These are phyloP conservation scores for Hypericum androsaemum DNA, from an alignment of 345 rosid species.

Conservation along the genomic window DNA sequence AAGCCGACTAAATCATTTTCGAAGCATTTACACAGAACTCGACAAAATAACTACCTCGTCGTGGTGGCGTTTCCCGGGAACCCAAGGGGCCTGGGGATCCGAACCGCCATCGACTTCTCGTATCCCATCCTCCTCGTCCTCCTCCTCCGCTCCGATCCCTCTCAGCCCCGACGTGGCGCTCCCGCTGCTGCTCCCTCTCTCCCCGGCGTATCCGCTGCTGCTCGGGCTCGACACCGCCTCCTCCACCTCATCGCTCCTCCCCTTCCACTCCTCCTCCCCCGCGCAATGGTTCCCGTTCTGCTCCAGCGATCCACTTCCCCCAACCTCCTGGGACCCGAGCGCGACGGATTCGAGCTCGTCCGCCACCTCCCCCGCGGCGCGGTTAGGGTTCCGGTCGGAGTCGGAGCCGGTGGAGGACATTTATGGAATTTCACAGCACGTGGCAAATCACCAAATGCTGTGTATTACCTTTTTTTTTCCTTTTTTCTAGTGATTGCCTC, in stretches of 20 bases:
- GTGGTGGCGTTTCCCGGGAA: constrained; percentile 76
- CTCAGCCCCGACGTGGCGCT: constrained; percentile 35
- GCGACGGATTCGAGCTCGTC: constrained; percentile 15
- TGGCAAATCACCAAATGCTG: no score
- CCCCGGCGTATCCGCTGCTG: constrained; percentile 92
- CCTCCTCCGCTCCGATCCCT: constrained; percentile 43
- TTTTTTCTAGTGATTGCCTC: no score
- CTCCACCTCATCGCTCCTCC: constrained; percentile 23
- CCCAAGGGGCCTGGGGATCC: constrained; percentile 46
- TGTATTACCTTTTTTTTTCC: no score
- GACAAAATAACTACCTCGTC: constrained; percentile 46
- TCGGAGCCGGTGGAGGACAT: constrained; percentile 14
- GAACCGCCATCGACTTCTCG: constrained; percentile 33
- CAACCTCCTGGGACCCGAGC: constrained; percentile 1
- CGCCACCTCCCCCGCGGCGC: constrained; percentile 2
- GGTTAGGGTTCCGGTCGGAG: constrained; percentile 8
- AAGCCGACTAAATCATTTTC: no score
- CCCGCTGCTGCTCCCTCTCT: constrained; percentile 79
- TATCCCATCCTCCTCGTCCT: constrained; percentile 50
- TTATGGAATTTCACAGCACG: not conserved
- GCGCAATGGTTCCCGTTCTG: constrained; percentile 6
- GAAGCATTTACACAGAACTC: no score
- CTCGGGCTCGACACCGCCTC: constrained; percentile 56
- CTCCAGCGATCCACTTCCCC: constrained; percentile 7
- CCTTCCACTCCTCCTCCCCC: constrained; percentile 41